Conservation (phyloP, 495 filamentous ascomycete genomes). For the Penicillium subrubescens region DNA sequence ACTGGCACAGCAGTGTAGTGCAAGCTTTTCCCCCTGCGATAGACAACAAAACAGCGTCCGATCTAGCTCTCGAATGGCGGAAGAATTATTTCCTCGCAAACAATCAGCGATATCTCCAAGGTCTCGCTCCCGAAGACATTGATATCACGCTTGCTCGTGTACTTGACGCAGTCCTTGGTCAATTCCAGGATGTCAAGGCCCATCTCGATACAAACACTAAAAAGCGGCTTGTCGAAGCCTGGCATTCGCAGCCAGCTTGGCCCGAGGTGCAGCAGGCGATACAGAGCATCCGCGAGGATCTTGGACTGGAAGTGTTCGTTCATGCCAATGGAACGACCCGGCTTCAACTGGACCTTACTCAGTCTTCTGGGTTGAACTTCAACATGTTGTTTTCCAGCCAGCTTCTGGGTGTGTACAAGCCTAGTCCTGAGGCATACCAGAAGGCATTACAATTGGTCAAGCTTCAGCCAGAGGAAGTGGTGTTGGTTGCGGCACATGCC, state of each 20-base stretch:
- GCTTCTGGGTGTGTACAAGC: constrained; percentile 52
- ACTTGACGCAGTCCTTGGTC: constrained; percentile 35
- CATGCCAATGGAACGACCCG: constrained; percentile 59
- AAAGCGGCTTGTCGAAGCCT: constrained; percentile 29
- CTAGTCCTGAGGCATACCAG: constrained; percentile 45
- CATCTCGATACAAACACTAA: constrained; percentile 29
- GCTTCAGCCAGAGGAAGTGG: constrained; percentile 46
- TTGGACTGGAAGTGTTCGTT: constrained; percentile 43
- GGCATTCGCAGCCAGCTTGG: constrained; percentile 53
- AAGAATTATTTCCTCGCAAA: constrained; percentile 21
- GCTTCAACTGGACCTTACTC: constrained; percentile 53
- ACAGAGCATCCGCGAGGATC: constrained; percentile 21
- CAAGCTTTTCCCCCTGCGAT: constrained; percentile 23
- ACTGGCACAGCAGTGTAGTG: constrained; percentile 41
- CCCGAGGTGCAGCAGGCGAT: constrained; percentile 44
- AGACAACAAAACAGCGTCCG: neutral
- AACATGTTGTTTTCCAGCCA: constrained; percentile 56
- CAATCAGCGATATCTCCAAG: constrained; percentile 34
- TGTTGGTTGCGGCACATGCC: constrained; percentile 57
- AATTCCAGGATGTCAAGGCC: constrained; percentile 23
- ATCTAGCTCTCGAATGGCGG: neutral
- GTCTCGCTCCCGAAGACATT: constrained; percentile 48
- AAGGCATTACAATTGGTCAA: constrained; percentile 48
- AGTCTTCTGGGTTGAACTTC: constrained; percentile 51
- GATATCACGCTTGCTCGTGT: constrained; percentile 47